Evolutionary conservation across 768 basidiomycete species (phyloP).

Genomic region (Tylopilus rubrobrunneus): DNA sequence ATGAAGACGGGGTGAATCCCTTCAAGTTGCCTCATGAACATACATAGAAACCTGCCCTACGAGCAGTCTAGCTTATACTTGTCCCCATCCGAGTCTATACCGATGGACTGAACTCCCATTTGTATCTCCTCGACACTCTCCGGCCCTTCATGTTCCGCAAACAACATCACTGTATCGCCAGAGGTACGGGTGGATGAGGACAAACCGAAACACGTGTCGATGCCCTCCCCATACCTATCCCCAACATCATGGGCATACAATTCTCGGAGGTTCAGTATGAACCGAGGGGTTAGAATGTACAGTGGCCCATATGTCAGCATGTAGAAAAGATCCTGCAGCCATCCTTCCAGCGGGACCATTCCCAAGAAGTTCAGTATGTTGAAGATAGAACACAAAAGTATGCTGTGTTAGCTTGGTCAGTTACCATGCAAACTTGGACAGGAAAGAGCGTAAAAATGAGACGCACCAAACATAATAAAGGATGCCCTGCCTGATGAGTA

Average conservation of each 20-base stretch:
- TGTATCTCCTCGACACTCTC: neutral
- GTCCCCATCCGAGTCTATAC: too few species aligned
- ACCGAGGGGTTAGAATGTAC: neutral
- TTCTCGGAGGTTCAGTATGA: neutral
- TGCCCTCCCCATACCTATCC: neutral
- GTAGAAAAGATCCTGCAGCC: neutral
- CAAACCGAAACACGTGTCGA: neutral
- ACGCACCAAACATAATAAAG: neutral
- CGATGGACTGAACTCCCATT: too few species aligned
- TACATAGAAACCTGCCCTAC: too few species aligned
- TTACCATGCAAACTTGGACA: neutral
- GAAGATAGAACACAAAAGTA: neutral
- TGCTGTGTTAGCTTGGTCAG: neutral
- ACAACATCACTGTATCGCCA: neutral
- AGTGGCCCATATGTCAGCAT: neutral
- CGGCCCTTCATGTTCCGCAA: neutral
- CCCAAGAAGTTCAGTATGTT: neutral
- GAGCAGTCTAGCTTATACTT: too few species aligned
- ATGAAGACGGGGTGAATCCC: too few species aligned
- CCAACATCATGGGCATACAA: neutral
- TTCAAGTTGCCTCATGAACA: too few species aligned
- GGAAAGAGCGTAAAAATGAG: too few species aligned
- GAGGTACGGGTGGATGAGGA: neutral
- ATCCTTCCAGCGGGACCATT: neutral
- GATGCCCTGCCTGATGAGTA: neutral